Conservation (phyloP, 2,329 filamentous ascomycete species). For the Talaromyces funiculosus region DNA sequence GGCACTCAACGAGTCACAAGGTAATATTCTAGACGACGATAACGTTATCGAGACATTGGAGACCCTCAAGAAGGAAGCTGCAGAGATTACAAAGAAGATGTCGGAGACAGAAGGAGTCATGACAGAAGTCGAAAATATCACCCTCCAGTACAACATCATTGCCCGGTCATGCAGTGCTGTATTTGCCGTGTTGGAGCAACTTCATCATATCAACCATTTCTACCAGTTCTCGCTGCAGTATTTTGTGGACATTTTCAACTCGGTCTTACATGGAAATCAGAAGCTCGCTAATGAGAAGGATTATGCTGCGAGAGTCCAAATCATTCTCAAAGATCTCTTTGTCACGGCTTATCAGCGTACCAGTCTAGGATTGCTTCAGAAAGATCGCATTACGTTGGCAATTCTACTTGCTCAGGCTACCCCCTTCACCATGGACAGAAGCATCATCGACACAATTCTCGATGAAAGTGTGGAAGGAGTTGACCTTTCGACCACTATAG, state of each 20-base stretch:
- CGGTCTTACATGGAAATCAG: slow-evolving; percentile 76
- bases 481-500: slow-evolving; percentile 67
- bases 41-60: slow-evolving; percentile 97
- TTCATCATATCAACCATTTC: slow-evolving; percentile 98
- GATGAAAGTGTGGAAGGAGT: slow-evolving; percentile 69
- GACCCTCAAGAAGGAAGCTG: slow-evolving; percentile 95
- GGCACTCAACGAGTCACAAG: slow-evolving; percentile 92
- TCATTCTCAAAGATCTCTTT: slow-evolving; percentile 88
- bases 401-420: slow-evolving; percentile 93
- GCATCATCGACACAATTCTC: slow-evolving; percentile 77
- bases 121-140: slow-evolving; percentile 95
- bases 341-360: slow-evolving; percentile 88
- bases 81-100: slow-evolving; percentile 94
- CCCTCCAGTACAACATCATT: slow-evolving; percentile 86
- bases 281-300: slow-evolving; percentile 65
- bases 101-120: slow-evolving; percentile 95
- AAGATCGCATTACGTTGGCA: slow-evolving; percentile 86
- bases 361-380: slow-evolving; percentile 86
- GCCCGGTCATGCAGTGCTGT: slow-evolving; percentile 94
- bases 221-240: slow-evolving; percentile 99
- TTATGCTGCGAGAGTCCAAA: slow-evolving; percentile 73
- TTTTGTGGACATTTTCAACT: slow-evolving; percentile 95
- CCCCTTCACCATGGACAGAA: slow-evolving; percentile 93
- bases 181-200: slow-evolving; percentile 91
- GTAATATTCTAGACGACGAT: slow-evolving; percentile 97